Percentiles rank a stretch among this genome's conserved stretches.
phyloP scores from a whole-genome alignment of 2,329 filamentous ascomycete species.

The Davidsoniella australis region DNA sequence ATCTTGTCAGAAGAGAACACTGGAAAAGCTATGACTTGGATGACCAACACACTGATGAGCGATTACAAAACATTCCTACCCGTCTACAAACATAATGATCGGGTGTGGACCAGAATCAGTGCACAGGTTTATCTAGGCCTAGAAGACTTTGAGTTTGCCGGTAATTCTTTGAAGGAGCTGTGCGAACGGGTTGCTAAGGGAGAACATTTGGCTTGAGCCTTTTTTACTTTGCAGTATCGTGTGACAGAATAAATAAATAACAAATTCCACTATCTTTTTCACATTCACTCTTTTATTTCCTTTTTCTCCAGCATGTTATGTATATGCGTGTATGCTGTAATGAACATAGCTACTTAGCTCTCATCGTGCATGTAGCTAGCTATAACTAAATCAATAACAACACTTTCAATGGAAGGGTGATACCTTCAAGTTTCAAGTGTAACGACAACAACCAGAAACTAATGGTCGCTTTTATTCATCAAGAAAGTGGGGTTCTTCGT shows the following conservation, averaged over 20 bases:
- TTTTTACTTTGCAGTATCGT: neutral
- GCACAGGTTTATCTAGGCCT: conserved; percentile 73
- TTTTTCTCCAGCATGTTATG: too few relatives aligned
- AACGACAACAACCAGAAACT: too few relatives aligned
- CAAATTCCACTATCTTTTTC: neutral
- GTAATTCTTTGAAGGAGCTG: conserved; percentile 35
- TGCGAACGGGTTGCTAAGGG: conserved; percentile 24
- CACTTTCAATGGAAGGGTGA: too few relatives aligned
- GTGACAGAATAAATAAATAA: neutral
- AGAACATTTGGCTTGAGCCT: conserved; percentile 16
- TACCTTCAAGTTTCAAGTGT: too few relatives aligned
- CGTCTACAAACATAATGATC: conserved; percentile 40
- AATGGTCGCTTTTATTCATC: too few relatives aligned
- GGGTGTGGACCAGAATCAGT: conserved; percentile 57
- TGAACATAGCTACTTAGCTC: too few relatives aligned
- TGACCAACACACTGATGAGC: conserved; percentile 32
- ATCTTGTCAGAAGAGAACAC: conserved; percentile 20
- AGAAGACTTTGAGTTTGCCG: conserved; percentile 60
- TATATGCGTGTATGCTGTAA: too few relatives aligned
- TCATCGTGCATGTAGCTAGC: too few relatives aligned
- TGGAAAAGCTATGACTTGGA: conserved; percentile 35
- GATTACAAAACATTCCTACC: conserved; percentile 59
- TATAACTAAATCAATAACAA: too few relatives aligned
- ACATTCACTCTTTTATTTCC: too few relatives aligned
- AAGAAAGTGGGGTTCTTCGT: too few relatives aligned